phyloP scores from a whole-genome alignment of 768 basidiomycete genomes.

The Boletellus ananiceps region DNA sequence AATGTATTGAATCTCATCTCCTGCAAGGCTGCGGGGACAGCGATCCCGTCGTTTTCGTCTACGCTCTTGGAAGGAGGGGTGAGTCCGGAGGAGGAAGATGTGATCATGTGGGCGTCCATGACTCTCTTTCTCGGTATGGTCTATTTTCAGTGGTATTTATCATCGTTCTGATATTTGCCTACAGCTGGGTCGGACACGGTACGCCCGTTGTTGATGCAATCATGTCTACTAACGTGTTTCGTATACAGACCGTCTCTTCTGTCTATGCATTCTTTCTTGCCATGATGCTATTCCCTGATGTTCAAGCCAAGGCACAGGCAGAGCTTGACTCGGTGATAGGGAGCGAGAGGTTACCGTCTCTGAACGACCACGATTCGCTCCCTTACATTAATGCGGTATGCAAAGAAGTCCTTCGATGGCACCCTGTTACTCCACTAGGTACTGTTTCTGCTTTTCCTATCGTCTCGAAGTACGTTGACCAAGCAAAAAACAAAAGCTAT shows the following conservation, averaged over 20 bases:
- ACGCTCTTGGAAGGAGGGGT: conserved; percentile 9
- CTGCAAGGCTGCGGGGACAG: conserved; percentile 14
- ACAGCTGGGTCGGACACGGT: conserved; percentile 45
- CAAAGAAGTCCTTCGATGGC: conserved; percentile 26
- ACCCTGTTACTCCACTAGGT: too few relatives aligned
- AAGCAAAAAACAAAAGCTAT: conserved; percentile 1
- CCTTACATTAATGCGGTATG: conserved; percentile 25
- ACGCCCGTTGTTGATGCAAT: conserved; percentile 27
- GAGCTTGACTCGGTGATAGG: conserved; percentile 26
- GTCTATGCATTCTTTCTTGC: conserved; percentile 23
- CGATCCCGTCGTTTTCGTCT: conserved; percentile 18
- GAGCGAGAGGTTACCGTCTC: conserved; percentile 16
- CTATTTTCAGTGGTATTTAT: rapidly evolving
- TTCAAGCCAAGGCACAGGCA: conserved; percentile 21
- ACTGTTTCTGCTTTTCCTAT: conserved; percentile 20
- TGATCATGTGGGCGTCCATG: conserved; percentile 18
- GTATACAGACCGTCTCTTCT: conserved; percentile 13
- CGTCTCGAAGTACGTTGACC: not conserved
- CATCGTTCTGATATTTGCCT: not conserved
- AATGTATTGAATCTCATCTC: not conserved
- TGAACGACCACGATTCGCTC: conserved; percentile 19
- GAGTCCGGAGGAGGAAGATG: conserved; percentile 14
- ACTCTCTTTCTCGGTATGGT: conserved; percentile 9
- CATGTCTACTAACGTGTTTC: conserved; percentile 12
- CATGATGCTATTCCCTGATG: conserved; percentile 21